Evolutionary conservation across 2,329 filamentous ascomycete species (phyloP), one percentile per base, ranked within the genome.

Genomic region (Aspergillus bombycis): DNA sequence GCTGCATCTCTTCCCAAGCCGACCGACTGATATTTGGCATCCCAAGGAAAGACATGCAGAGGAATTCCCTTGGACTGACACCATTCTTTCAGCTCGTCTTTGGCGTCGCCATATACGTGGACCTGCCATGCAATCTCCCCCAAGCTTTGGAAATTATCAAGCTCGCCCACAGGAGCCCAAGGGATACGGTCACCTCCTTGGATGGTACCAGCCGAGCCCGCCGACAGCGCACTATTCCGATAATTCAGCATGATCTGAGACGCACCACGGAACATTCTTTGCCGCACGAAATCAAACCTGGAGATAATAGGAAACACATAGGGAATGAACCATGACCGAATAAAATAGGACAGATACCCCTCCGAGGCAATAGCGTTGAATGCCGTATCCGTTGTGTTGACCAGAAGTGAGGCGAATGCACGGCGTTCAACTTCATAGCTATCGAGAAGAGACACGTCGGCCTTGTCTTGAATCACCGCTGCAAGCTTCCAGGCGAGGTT

Each of bases 401-500:
- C 70, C 0, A 86, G 74, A 30, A 74, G 75, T 10, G 75, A 65
- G 0, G 83, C 84, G 43, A 85, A 80, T 3, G 81, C 78, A 19
- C 78, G 76, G 8, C 84, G 79, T 68, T 86, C 84, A 3, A 69
- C 66, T 58, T 82, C 76, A 68, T 85, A 86, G 14, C 77, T 82
- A 56, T 83, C 75, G 0, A 87, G 75, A 1, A 86, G 73, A 0
- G 73, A 67, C 11, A 79, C 71, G 12, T 72, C 72, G 1, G 76
- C 78, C 2, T 75, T 63, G 8, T 78, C 73, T n/a, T 77, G 75
- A 1, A 84, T 70, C 4, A 82, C 82, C 1, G 79, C 74, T 0
- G 82, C 79, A 2, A 87, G 75, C 67, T 87, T 87, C 84, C 85
- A 87, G 26, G 81, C 82, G 0, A 87, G 75, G 61, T 87, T 86